Evolutionary conservation across 1,284 basidiomycete genomes (phyloP).

Genomic region (Vanrija sp.): DNA sequence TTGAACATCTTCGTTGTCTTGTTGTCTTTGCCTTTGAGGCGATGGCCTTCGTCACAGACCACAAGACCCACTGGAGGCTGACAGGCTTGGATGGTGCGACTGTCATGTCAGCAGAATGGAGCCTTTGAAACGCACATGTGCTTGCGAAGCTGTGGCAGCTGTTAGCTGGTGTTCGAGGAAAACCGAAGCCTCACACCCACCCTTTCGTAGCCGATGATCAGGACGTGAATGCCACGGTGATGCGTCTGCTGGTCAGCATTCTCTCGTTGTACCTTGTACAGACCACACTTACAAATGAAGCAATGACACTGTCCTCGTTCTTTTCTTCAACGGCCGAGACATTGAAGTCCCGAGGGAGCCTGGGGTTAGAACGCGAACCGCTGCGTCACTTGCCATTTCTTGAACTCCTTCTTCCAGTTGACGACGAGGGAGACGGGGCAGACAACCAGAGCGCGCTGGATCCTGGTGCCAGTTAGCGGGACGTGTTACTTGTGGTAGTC

Average conservation of each 20-base stretch:
- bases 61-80: conserved; percentile 83
- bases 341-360: conserved; percentile 34
- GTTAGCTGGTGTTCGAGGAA: conserved; percentile 1
- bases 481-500: not conserved
- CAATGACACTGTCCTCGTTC: conserved; percentile 63
- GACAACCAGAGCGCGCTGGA: conserved; percentile 81
- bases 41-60: conserved; percentile 95
- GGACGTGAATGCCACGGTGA: conserved; percentile 70
- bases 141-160: conserved; percentile 58
- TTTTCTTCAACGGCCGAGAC: conserved; percentile 73
- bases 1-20: conserved; percentile 91
- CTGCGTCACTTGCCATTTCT: conserved; percentile 67
- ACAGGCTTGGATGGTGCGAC: conserved; percentile 45
- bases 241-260: conserved; percentile 22
- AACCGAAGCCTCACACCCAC: conserved; percentile 33
- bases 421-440: conserved; percentile 91
- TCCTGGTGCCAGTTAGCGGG: conserved; percentile 21
- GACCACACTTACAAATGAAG: conserved; percentile 66
- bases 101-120: conserved; percentile 15
- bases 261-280: not conserved
- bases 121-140: conserved; percentile 57
- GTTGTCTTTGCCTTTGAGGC: conserved; percentile 83
- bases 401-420: conserved; percentile 96
- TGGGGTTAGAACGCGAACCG: not conserved
- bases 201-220: conserved; percentile 92